These are phyloP conservation scores for Filobasidium wieringae DNA, from an alignment of 768 basidiomycete species.

Conservation along the genomic window DNA sequence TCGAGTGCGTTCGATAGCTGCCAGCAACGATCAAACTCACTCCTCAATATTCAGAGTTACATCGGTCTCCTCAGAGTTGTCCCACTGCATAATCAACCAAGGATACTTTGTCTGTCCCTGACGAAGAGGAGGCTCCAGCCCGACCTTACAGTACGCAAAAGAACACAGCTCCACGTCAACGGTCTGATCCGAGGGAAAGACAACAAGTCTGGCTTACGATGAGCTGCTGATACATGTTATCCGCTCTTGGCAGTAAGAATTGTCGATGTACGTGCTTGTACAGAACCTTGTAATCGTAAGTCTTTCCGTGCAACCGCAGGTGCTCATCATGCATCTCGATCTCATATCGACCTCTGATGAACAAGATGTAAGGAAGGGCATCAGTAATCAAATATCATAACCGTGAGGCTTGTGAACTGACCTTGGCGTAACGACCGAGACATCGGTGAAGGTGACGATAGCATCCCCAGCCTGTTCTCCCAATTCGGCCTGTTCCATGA, in stretches of 20 bases:
- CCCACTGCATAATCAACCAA: conserved; percentile 95
- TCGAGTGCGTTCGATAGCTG: background rate
- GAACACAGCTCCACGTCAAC: background rate
- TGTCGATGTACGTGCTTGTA: conserved; percentile 75
- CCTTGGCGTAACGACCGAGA: conserved; percentile 78
- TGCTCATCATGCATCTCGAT: conserved; percentile 97
- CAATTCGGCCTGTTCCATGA: conserved; percentile 93
- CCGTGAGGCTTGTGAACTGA: conserved; percentile 13
- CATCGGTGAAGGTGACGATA: conserved; percentile 88
- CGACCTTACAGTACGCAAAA: conserved; percentile 48
- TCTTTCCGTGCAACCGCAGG: conserved; percentile 89
- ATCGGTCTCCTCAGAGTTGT: conserved; percentile 91
- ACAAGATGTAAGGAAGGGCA: background rate
- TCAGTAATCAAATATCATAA: background rate
- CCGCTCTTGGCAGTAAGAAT: conserved; percentile 82
- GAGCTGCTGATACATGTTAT: conserved; percentile 88
- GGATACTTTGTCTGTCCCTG: conserved; percentile 98
- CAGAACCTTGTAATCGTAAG: conserved; percentile 95
- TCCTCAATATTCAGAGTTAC: conserved; percentile 86
- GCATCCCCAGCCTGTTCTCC: conserved; percentile 82
- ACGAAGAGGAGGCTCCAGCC: conserved; percentile 81
- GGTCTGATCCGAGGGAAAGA: background rate
- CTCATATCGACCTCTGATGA: conserved; percentile 77
- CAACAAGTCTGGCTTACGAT: conserved; percentile 51
- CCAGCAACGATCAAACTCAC: conserved; percentile 45